Evolutionary conservation across 1,139 yeast genomes (phyloP).

Genomic region (Pichia sp.): DNA sequence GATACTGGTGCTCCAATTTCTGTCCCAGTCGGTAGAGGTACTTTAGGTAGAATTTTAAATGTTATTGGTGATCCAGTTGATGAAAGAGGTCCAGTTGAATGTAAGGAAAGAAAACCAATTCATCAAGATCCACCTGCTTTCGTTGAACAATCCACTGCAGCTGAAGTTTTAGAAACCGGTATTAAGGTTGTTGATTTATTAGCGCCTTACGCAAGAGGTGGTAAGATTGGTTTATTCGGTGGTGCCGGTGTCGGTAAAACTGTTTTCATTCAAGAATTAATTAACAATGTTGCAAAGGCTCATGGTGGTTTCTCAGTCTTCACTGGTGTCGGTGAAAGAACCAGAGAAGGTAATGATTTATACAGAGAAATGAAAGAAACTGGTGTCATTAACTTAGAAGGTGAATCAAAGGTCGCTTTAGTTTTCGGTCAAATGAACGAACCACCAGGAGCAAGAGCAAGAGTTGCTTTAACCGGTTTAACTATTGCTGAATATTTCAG

Average conservation of each 20-base stretch:
- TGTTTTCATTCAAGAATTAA: constrained; percentile 98
- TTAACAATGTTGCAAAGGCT: constrained; percentile 99
- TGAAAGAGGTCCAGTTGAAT: constrained; percentile 97
- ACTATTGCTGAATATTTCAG: constrained; percentile 99
- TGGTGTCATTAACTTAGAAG: constrained; percentile 98
- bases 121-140: constrained; percentile 97
- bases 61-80: constrained; percentile 99
- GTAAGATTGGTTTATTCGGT: constrained; percentile 99
- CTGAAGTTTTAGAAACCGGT: constrained; percentile 99
- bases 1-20: constrained; percentile 99
- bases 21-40: constrained; percentile 98
- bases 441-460: constrained; percentile 99
- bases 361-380: constrained; percentile 99
- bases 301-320: constrained; percentile 99
- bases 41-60: constrained; percentile 97
- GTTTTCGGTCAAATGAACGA: constrained; percentile 99
- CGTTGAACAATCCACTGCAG: constrained; percentile 94
- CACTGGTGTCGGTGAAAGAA: constrained; percentile 99
- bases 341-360: constrained; percentile 99
- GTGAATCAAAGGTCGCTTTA: constrained; percentile 98
- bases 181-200: constrained; percentile 98
- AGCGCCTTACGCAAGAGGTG: constrained; percentile 99
- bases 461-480: constrained; percentile 99
- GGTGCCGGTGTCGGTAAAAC: constrained; percentile 99
- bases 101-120: constrained; percentile 91